Percentiles rank a stretch among this genome's conserved stretches.
phyloP scores from a whole-genome alignment of 164 flowering plant species.

The Malania oleifera region DNA sequence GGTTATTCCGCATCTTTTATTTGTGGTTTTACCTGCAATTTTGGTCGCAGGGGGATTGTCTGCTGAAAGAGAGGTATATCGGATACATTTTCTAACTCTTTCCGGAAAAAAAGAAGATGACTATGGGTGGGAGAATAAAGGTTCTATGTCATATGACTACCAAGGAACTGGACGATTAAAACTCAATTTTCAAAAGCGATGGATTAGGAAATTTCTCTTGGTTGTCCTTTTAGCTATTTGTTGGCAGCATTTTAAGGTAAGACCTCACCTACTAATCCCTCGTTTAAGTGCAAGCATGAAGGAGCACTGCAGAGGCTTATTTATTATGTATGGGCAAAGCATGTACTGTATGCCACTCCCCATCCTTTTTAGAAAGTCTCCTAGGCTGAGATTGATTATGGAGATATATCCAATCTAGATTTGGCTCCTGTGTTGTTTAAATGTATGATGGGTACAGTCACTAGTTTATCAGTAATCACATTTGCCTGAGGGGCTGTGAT shows the following conservation, averaged over 20 bases:
- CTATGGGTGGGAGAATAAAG: constrained; percentile 5
- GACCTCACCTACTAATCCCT: background rate
- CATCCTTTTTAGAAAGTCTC: background rate
- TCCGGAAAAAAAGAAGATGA: constrained; percentile 85
- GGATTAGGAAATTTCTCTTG: constrained; percentile 57
- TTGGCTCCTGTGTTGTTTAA: background rate
- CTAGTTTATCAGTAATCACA: no score
- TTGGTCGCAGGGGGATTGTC: constrained; percentile 42
- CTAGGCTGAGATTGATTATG: background rate
- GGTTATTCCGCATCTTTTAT: constrained; percentile 66
- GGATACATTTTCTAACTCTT: constrained; percentile 33
- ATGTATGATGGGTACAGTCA: no score
- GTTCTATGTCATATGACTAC: constrained; percentile 2
- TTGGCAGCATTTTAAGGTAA: constrained; percentile 82
- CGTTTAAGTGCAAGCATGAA: background rate
- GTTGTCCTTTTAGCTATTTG: constrained; percentile 40
- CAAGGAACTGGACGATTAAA: constrained; percentile 16
- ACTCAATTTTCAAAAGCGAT: constrained; percentile 25
- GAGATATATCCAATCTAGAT: background rate
- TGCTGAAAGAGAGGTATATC: constrained; percentile 52
- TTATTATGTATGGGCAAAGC: background rate
- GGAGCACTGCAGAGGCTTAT: background rate
- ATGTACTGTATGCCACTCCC: background rate
- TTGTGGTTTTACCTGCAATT: constrained; percentile 63
- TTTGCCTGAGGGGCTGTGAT: no score